Evolutionary conservation across 1,284 basidiomycete genomes (phyloP), one percentile per base, ranked within the genome.

Genomic region (Cystobasidium sp.): DNA sequence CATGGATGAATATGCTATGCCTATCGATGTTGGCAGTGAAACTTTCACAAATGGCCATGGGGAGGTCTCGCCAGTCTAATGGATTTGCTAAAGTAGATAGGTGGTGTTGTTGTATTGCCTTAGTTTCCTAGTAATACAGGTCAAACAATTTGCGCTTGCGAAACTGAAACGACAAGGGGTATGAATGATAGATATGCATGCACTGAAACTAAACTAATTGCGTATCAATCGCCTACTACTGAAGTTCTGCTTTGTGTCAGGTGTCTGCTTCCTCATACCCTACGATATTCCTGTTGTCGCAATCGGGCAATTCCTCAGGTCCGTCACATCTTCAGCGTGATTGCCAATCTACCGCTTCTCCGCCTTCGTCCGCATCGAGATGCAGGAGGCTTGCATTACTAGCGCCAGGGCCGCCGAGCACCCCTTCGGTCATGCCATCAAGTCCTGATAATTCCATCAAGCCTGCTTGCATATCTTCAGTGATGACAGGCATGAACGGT

Each of bases 1-100:
- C 31, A 73, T 73, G 70, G 70, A 73, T 43, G 70, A 73, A 4
- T 73, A 73, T 46, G 70, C 64, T 53, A 66, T 66, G 64, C 64
- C 64, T 16, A 22, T 66, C 49, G 51, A 66, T 6, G 31, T 31
- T 31, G 49, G 31, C 16, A 20, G 53, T 24, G 49, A 39, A 6
- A 22, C 7, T 31, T 22, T 51, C 10, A 43, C 47, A 12, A 43
- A 39, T 18, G 39, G 47, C 4, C 39, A 52, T n/a, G 31, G 16
- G 12, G 49, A 47, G 16, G 6, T n/a, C n/a, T 37, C 47, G 31
- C 18, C 22, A 20, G 44, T 63, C 20, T 18, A 47, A 24, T 37
- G n/a, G 7, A 22, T 63, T 7, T 24, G 41, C 9, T 49, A n/a
- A 1, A 62, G 41, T 20, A 53, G 52, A 53, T 53, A 14, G 52